Evolutionary conservation across 164 flowering plant genomes (phyloP).

Genomic region (Dillenia suffruticosa): DNA sequence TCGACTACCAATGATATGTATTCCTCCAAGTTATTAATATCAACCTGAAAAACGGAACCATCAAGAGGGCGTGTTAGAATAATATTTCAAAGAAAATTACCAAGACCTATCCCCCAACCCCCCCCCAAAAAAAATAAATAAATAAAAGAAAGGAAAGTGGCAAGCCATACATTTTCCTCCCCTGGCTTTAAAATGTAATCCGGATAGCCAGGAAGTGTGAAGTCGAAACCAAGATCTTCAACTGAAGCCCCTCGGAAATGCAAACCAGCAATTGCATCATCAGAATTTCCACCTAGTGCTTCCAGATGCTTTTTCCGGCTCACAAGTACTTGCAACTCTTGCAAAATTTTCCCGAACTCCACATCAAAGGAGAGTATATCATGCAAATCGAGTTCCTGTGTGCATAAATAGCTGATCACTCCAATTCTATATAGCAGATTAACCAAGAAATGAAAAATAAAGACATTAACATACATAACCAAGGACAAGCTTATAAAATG

Average conservation of each 20-base stretch:
- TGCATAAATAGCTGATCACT: no score
- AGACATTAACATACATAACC: conserved; percentile 65
- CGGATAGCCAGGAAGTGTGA: conserved; percentile 96
- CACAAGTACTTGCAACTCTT: conserved; percentile 76
- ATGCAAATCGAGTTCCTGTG: conserved; percentile 95
- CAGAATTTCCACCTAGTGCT: conserved; percentile 33
- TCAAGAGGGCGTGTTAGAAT: neutral
- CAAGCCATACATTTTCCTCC: conserved; percentile 56
- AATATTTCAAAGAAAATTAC: no score
- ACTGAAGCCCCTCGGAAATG: conserved; percentile 65
- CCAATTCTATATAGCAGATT: neutral
- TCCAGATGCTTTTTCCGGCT: conserved; percentile 70
- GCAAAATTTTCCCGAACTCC: conserved; percentile 79
- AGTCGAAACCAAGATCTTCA: conserved; percentile 88
- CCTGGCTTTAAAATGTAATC: conserved; percentile 77
- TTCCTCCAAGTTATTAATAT: conserved; percentile 75
- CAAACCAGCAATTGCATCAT: conserved; percentile 39
- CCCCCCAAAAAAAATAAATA: neutral
- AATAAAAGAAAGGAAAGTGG: conserved; percentile 3
- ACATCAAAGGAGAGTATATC: conserved; percentile 81
- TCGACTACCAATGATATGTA: conserved; percentile 85
- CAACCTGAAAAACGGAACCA: conserved; percentile 48
- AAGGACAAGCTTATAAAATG: conserved; percentile 85
- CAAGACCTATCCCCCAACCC: no score
- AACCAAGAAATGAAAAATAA: neutral